A percentile compares a stretch with the other conserved stretches of the same genome.
These are phyloP conservation scores for Gautieria morchelliformis DNA, from an alignment of 768 basidiomycete species.

Conservation along the genomic window DNA sequence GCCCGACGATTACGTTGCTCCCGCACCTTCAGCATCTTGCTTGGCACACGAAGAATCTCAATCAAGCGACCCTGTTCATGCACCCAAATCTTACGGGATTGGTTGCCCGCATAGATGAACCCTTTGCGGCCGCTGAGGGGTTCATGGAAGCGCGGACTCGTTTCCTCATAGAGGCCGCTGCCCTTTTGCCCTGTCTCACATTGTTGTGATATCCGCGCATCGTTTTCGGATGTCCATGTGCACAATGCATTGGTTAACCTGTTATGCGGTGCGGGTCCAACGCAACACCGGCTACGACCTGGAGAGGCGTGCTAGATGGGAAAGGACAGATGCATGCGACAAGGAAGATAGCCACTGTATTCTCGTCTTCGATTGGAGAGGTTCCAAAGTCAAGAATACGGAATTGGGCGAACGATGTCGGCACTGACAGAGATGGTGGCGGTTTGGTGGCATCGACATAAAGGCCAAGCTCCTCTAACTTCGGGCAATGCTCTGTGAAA, in stretches of 20 bases:
- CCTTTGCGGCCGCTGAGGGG: constrained; percentile 14
- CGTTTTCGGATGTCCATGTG: constrained; percentile 30
- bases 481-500: constrained; percentile 31
- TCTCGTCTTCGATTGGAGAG: constrained; percentile 32
- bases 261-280: constrained; percentile 17
- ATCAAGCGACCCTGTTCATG: constrained; percentile 45
- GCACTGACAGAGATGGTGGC: constrained; percentile 6
- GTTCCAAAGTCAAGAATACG: constrained; percentile 38
- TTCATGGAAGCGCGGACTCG: neutral
- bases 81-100: constrained; percentile 38
- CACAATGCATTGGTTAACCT: constrained; percentile 33
- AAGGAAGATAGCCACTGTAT: constrained; percentile 40
- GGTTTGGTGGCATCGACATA: constrained; percentile 26
- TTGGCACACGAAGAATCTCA: constrained; percentile 33
- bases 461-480: constrained; percentile 26
- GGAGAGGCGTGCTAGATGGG: neutral
- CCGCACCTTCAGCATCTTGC: constrained; percentile 44
- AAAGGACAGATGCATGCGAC: constrained; percentile 41
- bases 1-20: constrained; percentile 41
- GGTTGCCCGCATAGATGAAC: constrained; percentile 17
- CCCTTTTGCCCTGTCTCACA: constrained; percentile 43
- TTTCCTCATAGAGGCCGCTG: constrained; percentile 30
- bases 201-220: constrained; percentile 37
- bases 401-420: constrained; percentile 14
- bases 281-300: no score